Percentiles rank a stretch among this genome's conserved stretches.
These are phyloP conservation scores for Kurtzmaniella natalensis DNA, from an alignment of 1,139 yeast genomes.

Conservation along the genomic window DNA sequence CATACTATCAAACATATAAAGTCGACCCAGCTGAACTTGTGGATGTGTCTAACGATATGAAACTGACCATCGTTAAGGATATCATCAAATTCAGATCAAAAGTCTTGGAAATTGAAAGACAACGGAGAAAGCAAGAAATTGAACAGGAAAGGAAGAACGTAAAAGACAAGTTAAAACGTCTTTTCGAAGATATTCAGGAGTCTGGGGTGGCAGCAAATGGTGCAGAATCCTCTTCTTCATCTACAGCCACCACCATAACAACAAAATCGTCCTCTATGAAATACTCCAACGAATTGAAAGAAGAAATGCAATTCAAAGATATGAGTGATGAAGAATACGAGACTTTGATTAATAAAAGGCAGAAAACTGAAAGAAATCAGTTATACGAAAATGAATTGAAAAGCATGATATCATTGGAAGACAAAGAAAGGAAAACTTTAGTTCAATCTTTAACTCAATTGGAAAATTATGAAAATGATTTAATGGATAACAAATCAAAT, in stretches of 20 bases:
- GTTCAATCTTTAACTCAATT: conserved; percentile 16
- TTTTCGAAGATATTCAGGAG: conserved; percentile 46
- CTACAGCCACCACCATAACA: conserved; percentile 7
- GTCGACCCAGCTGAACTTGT: conserved; percentile 58
- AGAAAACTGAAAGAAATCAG: conserved; percentile 15
- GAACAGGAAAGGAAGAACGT: conserved; percentile 51
- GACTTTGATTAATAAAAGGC: conserved; percentile 15
- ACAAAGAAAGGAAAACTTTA: conserved; percentile 14
- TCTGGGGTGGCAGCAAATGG: conserved; percentile 12
- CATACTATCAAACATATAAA: conserved; percentile 40
- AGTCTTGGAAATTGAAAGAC: conserved; percentile 55
- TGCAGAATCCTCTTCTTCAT: neutral
- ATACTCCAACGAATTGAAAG: no score
- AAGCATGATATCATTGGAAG: conserved; percentile 16
- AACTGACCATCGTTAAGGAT: conserved; percentile 55
- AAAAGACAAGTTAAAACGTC: conserved; percentile 44
- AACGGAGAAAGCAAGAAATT: conserved; percentile 49
- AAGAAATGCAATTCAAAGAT: conserved; percentile 18
- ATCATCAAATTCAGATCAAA: conserved; percentile 60
- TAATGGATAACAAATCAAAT: conserved; percentile 34
- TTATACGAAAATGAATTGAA: conserved; percentile 16
- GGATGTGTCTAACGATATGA: conserved; percentile 58
- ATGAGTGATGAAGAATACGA: conserved; percentile 35
- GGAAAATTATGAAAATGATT: conserved; percentile 26
- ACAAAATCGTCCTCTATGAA: conserved; percentile 4